Conservation (phyloP, 805 yeast species). For the Wickerhamiella qilinensis region DNA sequence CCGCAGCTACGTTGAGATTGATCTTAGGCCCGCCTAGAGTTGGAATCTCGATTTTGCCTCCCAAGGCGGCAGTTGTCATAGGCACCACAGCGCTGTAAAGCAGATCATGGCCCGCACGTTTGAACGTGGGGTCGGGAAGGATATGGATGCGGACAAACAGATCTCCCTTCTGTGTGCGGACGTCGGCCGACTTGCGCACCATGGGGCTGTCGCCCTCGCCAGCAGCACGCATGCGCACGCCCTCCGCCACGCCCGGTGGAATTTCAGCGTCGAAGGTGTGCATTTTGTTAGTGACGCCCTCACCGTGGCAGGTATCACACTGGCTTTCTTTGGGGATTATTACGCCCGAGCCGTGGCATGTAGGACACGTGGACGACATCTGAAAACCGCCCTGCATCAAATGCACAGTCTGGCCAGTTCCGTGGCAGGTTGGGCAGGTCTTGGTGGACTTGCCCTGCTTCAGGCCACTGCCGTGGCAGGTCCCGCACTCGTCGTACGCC, state of each 20-base stretch:
- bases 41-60: constrained; percentile 83
- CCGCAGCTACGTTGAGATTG: constrained; percentile 66
- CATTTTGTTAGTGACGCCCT: constrained; percentile 56
- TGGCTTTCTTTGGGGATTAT: constrained; percentile 47
- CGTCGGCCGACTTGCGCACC: constrained; percentile 54
- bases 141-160: constrained; percentile 70
- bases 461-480: constrained; percentile 78
- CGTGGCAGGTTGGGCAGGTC: constrained; percentile 79
- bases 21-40: constrained; percentile 59
- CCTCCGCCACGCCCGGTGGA: constrained; percentile 81
- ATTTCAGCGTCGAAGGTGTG: constrained; percentile 68
- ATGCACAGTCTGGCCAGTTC: constrained; percentile 83
- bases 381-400: constrained; percentile 85
- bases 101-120: constrained; percentile 50
- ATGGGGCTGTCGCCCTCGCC: constrained; percentile 87
- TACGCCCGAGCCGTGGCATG: constrained; percentile 84
- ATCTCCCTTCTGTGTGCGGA: constrained; percentile 67
- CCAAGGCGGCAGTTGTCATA: constrained; percentile 92
- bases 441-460: constrained; percentile 56
- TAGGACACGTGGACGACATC: constrained; percentile 82
- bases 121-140: constrained; percentile 53
- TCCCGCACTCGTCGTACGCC: constrained; percentile 57
- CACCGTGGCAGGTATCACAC: constrained; percentile 74
- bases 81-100: constrained; percentile 52
- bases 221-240: constrained; percentile 65